Base-by-base conservation (phyloP, 371 early-diverging fungal species). In the Mucor plumbeus region DNA sequence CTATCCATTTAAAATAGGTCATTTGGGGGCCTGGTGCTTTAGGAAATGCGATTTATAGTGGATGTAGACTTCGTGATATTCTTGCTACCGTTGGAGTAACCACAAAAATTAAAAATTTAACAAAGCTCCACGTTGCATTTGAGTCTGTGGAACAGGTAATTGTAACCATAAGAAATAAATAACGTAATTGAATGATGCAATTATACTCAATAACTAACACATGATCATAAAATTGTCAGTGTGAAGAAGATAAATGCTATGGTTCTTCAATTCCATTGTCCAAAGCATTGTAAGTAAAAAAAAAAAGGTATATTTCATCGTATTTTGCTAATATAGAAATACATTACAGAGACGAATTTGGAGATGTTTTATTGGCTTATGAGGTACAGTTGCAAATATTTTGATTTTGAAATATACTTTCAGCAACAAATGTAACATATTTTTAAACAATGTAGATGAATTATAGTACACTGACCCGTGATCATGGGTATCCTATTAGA, bases 1-100 rank as follows among this genome's bases (percentile, higher is more conserved):
- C 31, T 14, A 7, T 9, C 15, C 21, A 40, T 19, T 19, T 19
- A 11, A 36, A 40, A 48, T 34, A 82, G 82, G 80, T 86, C 64
- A 90, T 87, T 56, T 96, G 95, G 95, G 88, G 88, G 0, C 86
- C 89, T 31, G 91, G 94, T 34, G 93, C 95, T 21, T 85, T 94
- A 38, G 86, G 89, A 26, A 96, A 90, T 71, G 90, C 93, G 5
- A 76, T 83, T 3, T 96, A 94, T 88, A 76, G 85, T 62, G 96
- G 96, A 7, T 88, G 90, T 59, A 82, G 86, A 8, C 83, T 96
- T 38, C 81, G 86, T 15, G 93, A 94, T 64, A 83, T 96, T 3
- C 77, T 96, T 31, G 83, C 73, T 3, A 72, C 82, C 10, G 72
- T 77, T 13, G 86, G 87, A 1, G 73, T 89, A 13, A 81, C 81